Conservation (phyloP, 352 stramenopile species). For the Globisporangium yorkense region DNA sequence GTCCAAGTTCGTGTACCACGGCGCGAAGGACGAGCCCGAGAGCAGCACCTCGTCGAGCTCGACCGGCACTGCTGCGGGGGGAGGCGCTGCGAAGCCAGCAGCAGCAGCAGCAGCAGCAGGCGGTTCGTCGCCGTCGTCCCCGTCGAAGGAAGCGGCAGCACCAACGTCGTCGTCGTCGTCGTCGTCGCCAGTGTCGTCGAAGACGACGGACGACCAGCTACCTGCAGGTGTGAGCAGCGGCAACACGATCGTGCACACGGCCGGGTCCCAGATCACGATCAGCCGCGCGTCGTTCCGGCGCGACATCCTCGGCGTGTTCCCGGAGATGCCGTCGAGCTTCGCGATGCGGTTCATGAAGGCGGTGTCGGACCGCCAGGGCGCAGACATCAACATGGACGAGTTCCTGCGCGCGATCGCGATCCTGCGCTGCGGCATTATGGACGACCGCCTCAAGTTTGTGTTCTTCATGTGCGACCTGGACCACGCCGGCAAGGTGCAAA, state of each 20-base stretch:
- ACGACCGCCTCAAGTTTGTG: slow-evolving; percentile 74
- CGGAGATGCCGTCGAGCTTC: slow-evolving; percentile 86
- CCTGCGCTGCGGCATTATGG: slow-evolving; percentile 58
- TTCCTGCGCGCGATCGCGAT: slow-evolving; percentile 79
- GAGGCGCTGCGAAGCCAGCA: slow-evolving; percentile 11
- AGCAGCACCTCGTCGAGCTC: slow-evolving; percentile 12
- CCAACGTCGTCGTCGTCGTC: slow-evolving; percentile 34
- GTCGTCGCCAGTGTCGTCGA: slow-evolving; percentile 20
- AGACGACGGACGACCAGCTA: slow-evolving; percentile 26
- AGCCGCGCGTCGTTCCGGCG: slow-evolving; percentile 78
- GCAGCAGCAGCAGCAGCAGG: not conserved
- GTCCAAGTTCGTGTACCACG: slow-evolving; percentile 81
- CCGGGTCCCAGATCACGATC: slow-evolving; percentile 72
- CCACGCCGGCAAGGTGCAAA: slow-evolving; percentile 81
- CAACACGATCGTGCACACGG: slow-evolving; percentile 58
- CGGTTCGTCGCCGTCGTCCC: slow-evolving; percentile 14
- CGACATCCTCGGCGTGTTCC: slow-evolving; percentile 85
- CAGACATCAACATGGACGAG: slow-evolving; percentile 88
- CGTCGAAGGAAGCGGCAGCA: slow-evolving; percentile 10
- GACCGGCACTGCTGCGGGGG: slow-evolving; percentile 8
- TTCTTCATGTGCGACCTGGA: slow-evolving; percentile 89
- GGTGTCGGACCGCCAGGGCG: slow-evolving; percentile 72
- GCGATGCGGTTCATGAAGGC: slow-evolving; percentile 88
- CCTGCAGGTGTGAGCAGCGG: slow-evolving; percentile 15
- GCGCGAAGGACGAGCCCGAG: slow-evolving; percentile 23